Percentiles rank a stretch among this genome's conserved stretches.
phyloP scores from a whole-genome alignment of 305 asterid genomes.

The Fraxinus latifolia region DNA sequence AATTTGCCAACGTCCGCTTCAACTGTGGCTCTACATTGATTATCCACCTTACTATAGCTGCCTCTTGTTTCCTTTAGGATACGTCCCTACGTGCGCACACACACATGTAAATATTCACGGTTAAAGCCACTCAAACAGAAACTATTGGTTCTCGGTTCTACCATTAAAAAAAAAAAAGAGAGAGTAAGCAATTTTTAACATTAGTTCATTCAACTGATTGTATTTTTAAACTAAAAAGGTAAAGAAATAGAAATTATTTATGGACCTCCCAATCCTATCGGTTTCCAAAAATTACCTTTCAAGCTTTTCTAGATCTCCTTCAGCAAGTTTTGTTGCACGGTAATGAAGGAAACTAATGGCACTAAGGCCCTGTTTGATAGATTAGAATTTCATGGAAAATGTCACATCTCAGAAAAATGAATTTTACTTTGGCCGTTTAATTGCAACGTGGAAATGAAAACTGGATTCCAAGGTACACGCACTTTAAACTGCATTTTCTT shows the following conservation, averaged over 20 bases:
- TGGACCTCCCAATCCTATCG: neutral
- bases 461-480: too few relatives aligned
- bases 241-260: neutral
- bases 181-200: neutral
- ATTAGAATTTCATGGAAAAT: too few relatives aligned
- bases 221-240: neutral
- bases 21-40: neutral
- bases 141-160: neutral
- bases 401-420: too few relatives aligned
- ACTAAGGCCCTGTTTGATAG: neutral
- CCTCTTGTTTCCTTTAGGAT: neutral
- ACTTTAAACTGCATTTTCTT: too few relatives aligned
- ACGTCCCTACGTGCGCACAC: neutral
- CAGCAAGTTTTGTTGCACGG: neutral
- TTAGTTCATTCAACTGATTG: neutral
- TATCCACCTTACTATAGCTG: neutral
- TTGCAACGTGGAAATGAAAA: too few relatives aligned
- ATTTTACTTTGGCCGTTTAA: too few relatives aligned
- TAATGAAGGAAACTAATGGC: neutral
- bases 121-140: too few relatives aligned
- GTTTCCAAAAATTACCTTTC: neutral
- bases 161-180: neutral
- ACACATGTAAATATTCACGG: neutral
- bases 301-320: neutral
- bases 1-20: neutral